These are phyloP conservation scores for Conticribra weissflogii DNA, from an alignment of 108 stramenopile genomes.

Conservation along the genomic window DNA sequence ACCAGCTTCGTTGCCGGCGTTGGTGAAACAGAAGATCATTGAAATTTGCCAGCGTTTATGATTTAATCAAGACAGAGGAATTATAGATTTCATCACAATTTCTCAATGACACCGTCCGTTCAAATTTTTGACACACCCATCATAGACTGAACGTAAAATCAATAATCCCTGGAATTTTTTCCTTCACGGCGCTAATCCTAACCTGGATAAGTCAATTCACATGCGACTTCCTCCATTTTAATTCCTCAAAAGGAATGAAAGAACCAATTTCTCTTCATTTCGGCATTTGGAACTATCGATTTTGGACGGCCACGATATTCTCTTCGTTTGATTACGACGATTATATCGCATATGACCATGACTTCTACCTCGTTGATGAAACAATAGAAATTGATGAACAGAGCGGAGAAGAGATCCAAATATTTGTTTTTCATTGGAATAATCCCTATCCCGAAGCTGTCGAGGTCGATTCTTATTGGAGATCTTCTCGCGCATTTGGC, in stretches of 20 bases:
- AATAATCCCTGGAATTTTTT: background rate
- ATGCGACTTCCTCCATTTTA: background rate
- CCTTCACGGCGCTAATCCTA: background rate
- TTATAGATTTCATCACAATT: no score
- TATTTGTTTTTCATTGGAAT: background rate
- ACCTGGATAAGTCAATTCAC: background rate
- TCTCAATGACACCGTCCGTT: no score
- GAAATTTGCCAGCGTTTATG: no score
- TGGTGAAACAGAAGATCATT: no score
- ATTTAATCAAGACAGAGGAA: no score
- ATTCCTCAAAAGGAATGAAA: background rate
- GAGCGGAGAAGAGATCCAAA: background rate
- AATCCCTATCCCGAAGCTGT: background rate
- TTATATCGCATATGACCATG: no score
- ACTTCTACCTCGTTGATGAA: no score
- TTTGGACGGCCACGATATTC: background rate
- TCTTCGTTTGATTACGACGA: no score
- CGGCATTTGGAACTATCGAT: background rate
- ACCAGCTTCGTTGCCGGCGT: no score
- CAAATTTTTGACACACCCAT: no score
- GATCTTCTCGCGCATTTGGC: background rate
- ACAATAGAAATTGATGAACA: no score
- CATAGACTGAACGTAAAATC: no score
- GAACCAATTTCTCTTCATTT: background rate
- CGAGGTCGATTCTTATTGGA: background rate